Percentiles rank a stretch among this genome's conserved stretches.
Conservation (phyloP, 768 basidiomycete genomes). For the Macrolepiota fuliginosa region DNA sequence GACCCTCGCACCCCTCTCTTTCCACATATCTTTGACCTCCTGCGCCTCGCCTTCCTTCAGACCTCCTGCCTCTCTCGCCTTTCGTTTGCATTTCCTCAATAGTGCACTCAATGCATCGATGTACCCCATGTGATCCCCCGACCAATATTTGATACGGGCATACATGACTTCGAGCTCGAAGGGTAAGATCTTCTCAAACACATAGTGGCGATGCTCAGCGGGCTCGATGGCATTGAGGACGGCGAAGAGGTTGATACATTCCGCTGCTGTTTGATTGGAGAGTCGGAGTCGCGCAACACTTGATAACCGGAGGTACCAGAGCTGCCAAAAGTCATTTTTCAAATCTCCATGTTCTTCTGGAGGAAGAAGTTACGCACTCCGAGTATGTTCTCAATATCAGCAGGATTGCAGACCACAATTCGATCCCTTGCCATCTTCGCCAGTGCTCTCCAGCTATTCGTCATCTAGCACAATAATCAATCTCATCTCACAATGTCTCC, state of each 20-base stretch:
- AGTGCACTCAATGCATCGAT: conserved; percentile 70
- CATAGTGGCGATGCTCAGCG: conserved; percentile 47
- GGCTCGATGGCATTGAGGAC: conserved; percentile 63
- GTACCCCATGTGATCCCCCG: conserved; percentile 77
- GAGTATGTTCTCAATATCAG: conserved; percentile 61
- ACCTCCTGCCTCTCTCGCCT: conserved; percentile 35
- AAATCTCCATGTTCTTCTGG: neutral
- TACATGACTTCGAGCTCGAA: conserved; percentile 70
- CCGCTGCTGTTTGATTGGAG: conserved; percentile 84
- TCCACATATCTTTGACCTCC: conserved; percentile 69
- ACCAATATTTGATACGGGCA: conserved; percentile 77
- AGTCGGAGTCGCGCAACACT: conserved; percentile 78
- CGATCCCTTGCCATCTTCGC: conserved; percentile 84
- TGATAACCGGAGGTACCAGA: conserved; percentile 83
- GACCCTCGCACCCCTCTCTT: conserved; percentile 74
- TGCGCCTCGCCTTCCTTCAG: conserved; percentile 15
- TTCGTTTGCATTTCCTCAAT: conserved; percentile 56
- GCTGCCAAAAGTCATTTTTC: conserved; percentile 38
- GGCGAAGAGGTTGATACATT: conserved; percentile 77
- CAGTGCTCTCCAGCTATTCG: conserved; percentile 83
- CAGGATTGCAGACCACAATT: conserved; percentile 67
- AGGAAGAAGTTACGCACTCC: conserved; percentile 45
- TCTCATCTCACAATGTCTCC: conserved; percentile 17
- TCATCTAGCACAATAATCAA: conserved; percentile 52
- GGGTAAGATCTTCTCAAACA: conserved; percentile 59